Conservation (phyloP, 2,329 filamentous ascomycete species). For the Alternaria hordeiaustralica region DNA sequence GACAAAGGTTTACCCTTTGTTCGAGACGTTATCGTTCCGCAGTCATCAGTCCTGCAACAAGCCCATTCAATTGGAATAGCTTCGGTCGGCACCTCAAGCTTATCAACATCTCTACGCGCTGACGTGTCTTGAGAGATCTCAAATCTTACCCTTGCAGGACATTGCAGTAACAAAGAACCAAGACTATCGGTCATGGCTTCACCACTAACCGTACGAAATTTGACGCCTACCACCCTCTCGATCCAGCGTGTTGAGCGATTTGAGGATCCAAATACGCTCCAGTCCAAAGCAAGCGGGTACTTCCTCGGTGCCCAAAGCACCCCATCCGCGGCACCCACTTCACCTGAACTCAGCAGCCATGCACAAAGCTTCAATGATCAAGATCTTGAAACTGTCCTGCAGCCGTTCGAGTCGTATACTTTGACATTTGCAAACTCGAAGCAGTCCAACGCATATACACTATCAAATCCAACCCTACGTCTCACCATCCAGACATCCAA, state of each 20-base stretch:
- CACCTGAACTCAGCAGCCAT: constrained; percentile 58
- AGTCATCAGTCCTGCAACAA: neutral
- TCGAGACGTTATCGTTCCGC: neutral
- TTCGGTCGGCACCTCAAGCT: neutral
- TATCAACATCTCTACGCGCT: neutral
- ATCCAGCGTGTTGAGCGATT: constrained; percentile 79
- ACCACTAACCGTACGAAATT: constrained; percentile 78
- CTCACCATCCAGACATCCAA: constrained; percentile 72
- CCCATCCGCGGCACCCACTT: constrained; percentile 41
- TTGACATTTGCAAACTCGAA: constrained; percentile 62
- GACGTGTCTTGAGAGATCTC: neutral
- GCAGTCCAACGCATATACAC: neutral
- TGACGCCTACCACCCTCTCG: constrained; percentile 75
- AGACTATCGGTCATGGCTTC: constrained; percentile 26
- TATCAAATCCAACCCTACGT: constrained; percentile 67
- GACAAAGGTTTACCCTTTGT: neutral
- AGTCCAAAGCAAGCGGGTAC: constrained; percentile 40
- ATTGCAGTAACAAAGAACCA: neutral
- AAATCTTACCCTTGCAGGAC: neutral
- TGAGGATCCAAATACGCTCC: constrained; percentile 58
- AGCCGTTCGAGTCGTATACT: constrained; percentile 70
- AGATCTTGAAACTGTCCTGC: constrained; percentile 68
- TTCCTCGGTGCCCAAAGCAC: constrained; percentile 39
- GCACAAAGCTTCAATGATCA: constrained; percentile 67
- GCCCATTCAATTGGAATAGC: neutral